Base-by-base conservation (phyloP, 2,329 filamentous ascomycete species). In the Bipolaris sorokiniana region DNA sequence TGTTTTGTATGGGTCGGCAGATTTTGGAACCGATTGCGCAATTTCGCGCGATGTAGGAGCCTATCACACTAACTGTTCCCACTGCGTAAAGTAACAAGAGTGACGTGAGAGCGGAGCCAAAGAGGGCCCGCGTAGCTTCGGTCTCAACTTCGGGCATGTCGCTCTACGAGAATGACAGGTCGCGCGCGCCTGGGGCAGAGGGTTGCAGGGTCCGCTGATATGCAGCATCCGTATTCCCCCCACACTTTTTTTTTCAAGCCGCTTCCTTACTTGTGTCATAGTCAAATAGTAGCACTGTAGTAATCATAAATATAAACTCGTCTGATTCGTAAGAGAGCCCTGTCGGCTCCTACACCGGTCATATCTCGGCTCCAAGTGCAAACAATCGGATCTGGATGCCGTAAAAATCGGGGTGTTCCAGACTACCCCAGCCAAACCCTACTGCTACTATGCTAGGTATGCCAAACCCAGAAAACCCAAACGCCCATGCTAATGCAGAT, bases 21-120 rank as follows among this genome's bases (percentile, higher is more conserved):
- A 69, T 69, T 62, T 74, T 71, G 69, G 70, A 63, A 56, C 60
- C 70, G 71, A 75, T 75, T 71, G 72, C 73, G 73, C 71, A 70
- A 76, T 76, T 66, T 70, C 71, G 72, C 72, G 71, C 63, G 69
- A 66, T 68, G 66, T 56, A 63, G 56, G 47, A 60, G 58, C 49
- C 54, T 52, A 54, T 51, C 45, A 45, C 46, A 34, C 55, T 48
- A 47, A 54, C 44, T 15, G 36, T 44, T 40, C 45, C 47, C 15
- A 23, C 52, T 54, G 46, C 34, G 51, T 23, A n/a, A 22, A 45
- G 33, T 40, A 16, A 50, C 45, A 5, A 10, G 44, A 34, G 54
- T 53, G 59, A 59, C 58, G 60, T 61, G 62, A 52, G 56, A 49
- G 42, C 55, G 52, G 41, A 51, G 46, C 47, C 49, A 44, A 31